These are phyloP conservation scores for Globisporangium middletonii DNA, from an alignment of 352 stramenopile species.

Conservation along the genomic window DNA sequence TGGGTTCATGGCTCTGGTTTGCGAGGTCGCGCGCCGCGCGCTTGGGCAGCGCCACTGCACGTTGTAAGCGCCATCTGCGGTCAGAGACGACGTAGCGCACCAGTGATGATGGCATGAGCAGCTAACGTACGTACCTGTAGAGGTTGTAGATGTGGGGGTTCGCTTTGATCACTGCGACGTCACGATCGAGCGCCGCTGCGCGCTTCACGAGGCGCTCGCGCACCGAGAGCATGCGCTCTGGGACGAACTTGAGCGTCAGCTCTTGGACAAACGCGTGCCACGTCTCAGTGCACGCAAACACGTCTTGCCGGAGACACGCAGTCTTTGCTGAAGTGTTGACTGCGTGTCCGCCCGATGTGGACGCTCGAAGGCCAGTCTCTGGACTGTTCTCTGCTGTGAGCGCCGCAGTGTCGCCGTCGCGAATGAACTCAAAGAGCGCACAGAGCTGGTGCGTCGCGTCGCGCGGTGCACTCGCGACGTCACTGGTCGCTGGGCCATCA, in stretches of 20 bases:
- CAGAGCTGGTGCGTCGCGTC: slow-evolving; percentile 55
- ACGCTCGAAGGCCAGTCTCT: slow-evolving; percentile 16
- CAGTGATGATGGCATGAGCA: not conserved
- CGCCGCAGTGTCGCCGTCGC: slow-evolving; percentile 33
- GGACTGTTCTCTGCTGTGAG: slow-evolving; percentile 55
- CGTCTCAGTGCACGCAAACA: slow-evolving; percentile 29
- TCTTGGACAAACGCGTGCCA: slow-evolving; percentile 62
- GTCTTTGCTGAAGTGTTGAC: not conserved
- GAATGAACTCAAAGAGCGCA: slow-evolving; percentile 73
- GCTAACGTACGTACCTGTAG: slow-evolving; percentile 31
- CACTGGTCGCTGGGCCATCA: slow-evolving; percentile 2
- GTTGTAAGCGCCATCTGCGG: no score
- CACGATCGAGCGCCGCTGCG: slow-evolving; percentile 35
- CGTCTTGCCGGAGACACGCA: slow-evolving; percentile 26
- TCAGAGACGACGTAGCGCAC: no score
- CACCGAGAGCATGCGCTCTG: slow-evolving; percentile 49
- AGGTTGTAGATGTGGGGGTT: slow-evolving; percentile 60
- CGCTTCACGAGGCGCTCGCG: slow-evolving; percentile 58
- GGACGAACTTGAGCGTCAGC: slow-evolving; percentile 63
- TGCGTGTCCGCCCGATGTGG: slow-evolving; percentile 1
- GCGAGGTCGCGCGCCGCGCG: not conserved
- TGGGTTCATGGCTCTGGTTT: not conserved
- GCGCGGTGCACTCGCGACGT: not conserved
- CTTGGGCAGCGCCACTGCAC: not conserved
- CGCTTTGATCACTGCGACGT: slow-evolving; percentile 48